A percentile compares a stretch with the other conserved stretches of the same genome.
phyloP scores from a whole-genome alignment of 2,329 filamentous ascomycete species.

The Ophiocordyceps camponoti-rufipedis region DNA sequence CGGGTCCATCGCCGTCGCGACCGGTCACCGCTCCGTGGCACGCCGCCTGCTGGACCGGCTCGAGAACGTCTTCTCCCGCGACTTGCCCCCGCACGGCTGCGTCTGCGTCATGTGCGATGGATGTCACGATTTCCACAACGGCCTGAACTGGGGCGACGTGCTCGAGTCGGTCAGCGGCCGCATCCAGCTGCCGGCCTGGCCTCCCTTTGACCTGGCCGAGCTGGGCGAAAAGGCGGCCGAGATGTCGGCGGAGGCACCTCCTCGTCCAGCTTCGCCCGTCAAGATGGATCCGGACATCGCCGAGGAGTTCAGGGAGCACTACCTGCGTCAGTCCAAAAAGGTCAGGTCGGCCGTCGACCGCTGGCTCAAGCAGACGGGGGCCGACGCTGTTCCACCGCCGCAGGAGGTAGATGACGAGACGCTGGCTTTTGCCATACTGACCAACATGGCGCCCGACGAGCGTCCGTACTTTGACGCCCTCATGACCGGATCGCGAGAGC shows the following conservation, averaged over 20 bases:
- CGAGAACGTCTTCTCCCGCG: constrained; percentile 84
- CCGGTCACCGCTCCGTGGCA: constrained; percentile 88
- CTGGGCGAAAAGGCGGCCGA: constrained; percentile 43
- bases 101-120: constrained; percentile 66
- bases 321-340: constrained; percentile 80
- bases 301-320: constrained; percentile 84
- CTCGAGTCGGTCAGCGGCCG: constrained; percentile 83
- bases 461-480: constrained; percentile 70
- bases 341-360: constrained; percentile 79
- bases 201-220: constrained; percentile 59
- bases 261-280: constrained; percentile 39
- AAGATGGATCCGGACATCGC: constrained; percentile 87
- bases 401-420: constrained; percentile 92
- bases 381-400: constrained; percentile 54
- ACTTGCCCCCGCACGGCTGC: constrained; percentile 77
- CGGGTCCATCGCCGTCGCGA: constrained; percentile 85
- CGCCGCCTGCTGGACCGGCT: constrained; percentile 74
- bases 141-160: constrained; percentile 89
- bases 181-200: constrained; percentile 73
- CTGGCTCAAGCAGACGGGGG: constrained; percentile 70
- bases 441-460: constrained; percentile 59
- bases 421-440: constrained; percentile 80
- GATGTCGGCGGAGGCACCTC: constrained; percentile 38
- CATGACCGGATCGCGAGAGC: constrained; percentile 39
- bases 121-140: constrained; percentile 42